A percentile compares a stretch with the other conserved stretches of the same genome.
These are phyloP conservation scores for Aciculoconidium aculeatum DNA, from an alignment of 805 yeast genomes.

Conservation along the genomic window DNA sequence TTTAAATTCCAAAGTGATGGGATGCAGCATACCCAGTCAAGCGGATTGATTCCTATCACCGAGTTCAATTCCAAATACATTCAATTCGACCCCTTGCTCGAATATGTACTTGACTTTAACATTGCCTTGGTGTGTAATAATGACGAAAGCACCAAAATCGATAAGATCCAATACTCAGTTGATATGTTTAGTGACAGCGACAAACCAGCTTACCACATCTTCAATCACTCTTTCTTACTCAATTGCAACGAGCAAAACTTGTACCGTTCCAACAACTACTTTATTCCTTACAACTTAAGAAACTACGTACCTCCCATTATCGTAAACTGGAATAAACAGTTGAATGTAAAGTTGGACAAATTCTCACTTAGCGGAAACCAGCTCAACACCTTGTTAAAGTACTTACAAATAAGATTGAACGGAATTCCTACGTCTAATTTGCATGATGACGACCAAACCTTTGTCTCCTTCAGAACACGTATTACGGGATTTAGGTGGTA, in stretches of 20 bases:
- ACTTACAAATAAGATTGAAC: neutral
- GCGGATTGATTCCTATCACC: conserved; percentile 3
- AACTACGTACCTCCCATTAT: conserved; percentile 33
- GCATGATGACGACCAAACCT: conserved; percentile 8
- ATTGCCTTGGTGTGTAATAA: conserved; percentile 21
- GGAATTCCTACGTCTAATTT: conserved; percentile 1
- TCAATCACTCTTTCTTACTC: conserved; percentile 12
- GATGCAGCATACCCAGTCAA: conserved; percentile 1
- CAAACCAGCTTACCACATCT: neutral
- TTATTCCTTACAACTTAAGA: conserved; percentile 31
- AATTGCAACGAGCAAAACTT: conserved; percentile 28
- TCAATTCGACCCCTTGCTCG: conserved; percentile 11
- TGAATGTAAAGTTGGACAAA: conserved; percentile 9
- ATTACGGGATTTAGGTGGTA: conserved; percentile 22
- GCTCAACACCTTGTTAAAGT: conserved; percentile 2
- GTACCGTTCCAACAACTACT: conserved; percentile 23
- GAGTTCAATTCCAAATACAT: neutral
- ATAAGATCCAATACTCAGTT: conserved; percentile 8
- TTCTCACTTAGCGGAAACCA: conserved; percentile 5
- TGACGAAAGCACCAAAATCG: conserved; percentile 12
- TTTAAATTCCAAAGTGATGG: conserved; percentile 5
- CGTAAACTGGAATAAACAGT: conserved; percentile 15
- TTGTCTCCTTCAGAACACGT: conserved; percentile 13
- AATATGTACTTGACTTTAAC: conserved; percentile 16
- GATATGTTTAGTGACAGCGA: neutral